Evolutionary conservation across 2,329 filamentous ascomycete genomes (phyloP).

Genomic region (Helminthosporium solani): DNA sequence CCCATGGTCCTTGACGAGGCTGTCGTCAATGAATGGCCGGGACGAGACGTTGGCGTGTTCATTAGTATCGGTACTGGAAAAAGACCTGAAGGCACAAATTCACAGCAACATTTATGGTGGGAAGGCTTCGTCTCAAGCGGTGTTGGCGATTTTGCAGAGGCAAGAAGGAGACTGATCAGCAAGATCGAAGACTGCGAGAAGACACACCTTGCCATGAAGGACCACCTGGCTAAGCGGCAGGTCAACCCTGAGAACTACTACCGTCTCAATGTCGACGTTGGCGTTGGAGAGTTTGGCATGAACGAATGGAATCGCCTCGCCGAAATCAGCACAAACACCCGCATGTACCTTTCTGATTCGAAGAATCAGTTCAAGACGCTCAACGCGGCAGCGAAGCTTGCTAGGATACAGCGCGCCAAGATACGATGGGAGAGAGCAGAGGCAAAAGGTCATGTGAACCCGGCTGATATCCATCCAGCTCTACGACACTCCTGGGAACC

Average conservation of each 20-base stretch:
- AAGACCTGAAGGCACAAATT: constrained; percentile 69
- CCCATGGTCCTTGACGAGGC: constrained; percentile 87
- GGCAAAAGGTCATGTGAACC: constrained; percentile 13
- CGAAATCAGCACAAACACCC: constrained; percentile 90
- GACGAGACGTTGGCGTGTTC: constrained; percentile 87
- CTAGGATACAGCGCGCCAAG: constrained; percentile 78
- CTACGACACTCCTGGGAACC: constrained; percentile 1
- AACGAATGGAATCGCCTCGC: constrained; percentile 95
- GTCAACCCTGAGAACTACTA: constrained; percentile 91
- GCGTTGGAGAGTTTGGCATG: constrained; percentile 96
- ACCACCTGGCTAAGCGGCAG: constrained; percentile 72
- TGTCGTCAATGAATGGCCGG: constrained; percentile 90
- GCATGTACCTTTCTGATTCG: constrained; percentile 73
- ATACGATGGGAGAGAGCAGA: constrained; percentile 60
- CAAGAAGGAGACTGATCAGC: constrained; percentile 74
- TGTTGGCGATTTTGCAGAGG: constrained; percentile 88
- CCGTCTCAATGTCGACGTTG: constrained; percentile 93
- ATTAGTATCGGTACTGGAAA: constrained; percentile 94
- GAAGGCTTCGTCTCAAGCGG: constrained; percentile 73
- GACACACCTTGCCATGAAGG: constrained; percentile 84
- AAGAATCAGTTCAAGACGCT: constrained; percentile 76
- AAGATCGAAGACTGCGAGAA: constrained; percentile 96
- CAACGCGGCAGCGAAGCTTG: constrained; percentile 75
- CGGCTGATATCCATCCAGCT: not conserved
- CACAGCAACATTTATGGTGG: constrained; percentile 77